phyloP scores from a whole-genome alignment of 2,329 filamentous ascomycete genomes.

The Colletotrichum incanum region DNA sequence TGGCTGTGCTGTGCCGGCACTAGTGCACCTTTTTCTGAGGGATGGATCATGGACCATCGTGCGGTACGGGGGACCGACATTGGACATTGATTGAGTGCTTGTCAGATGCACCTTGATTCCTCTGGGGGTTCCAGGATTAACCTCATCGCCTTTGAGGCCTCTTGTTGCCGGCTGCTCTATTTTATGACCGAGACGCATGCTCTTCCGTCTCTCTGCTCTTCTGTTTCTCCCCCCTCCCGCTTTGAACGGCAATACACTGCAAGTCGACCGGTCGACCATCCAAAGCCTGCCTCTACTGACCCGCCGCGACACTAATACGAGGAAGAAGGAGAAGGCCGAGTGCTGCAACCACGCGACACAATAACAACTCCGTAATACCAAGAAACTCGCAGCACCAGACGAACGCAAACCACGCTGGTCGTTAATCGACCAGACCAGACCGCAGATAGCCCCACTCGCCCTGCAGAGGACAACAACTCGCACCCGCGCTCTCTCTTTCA shows the following conservation, averaged over 20 bases:
- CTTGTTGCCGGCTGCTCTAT: slow-evolving; percentile 2
- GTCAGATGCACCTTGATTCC: slow-evolving; percentile 10
- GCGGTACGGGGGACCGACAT: slow-evolving; percentile 8
- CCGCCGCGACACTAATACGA: slow-evolving; percentile 31
- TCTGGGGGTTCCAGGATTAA: background rate
- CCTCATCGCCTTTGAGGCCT: slow-evolving; percentile 12
- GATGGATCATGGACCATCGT: slow-evolving; percentile 8
- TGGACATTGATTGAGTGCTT: slow-evolving; percentile 7
- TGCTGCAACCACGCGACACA: slow-evolving; percentile 20
- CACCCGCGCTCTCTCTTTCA: background rate
- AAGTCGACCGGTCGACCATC: slow-evolving; percentile 20
- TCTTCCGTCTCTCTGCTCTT: background rate
- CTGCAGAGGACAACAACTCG: background rate
- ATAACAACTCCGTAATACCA: slow-evolving; percentile 28
- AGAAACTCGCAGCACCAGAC: slow-evolving; percentile 12
- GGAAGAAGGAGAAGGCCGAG: slow-evolving; percentile 20
- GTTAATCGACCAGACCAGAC: slow-evolving; percentile 17
- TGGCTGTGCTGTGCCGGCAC: slow-evolving; percentile 38
- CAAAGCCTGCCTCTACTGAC: slow-evolving; percentile 21
- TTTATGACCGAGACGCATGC: slow-evolving; percentile 9
- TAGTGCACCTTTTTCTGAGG: slow-evolving; percentile 2
- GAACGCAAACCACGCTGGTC: background rate
- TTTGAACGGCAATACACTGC: background rate
- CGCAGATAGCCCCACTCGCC: slow-evolving; percentile 4
- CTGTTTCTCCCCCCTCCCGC: background rate